phyloP scores from a whole-genome alignment of 148 eudicot genomes.

The Fagopyrum homotropicum region DNA sequence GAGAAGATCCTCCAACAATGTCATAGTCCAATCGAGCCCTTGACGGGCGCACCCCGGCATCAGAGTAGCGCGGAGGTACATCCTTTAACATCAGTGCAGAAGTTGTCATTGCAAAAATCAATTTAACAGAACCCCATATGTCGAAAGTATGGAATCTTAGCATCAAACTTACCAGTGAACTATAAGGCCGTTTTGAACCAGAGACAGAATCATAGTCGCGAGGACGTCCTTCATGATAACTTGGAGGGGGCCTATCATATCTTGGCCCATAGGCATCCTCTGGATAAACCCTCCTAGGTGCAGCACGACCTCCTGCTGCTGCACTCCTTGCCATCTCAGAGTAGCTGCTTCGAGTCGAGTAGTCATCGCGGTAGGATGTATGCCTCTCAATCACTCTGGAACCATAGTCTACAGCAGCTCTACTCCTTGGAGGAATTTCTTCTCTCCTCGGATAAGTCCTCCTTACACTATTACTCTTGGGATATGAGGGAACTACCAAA shows the following conservation, averaged over 20 bases:
- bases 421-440: constrained; percentile 71
- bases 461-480: constrained; percentile 59
- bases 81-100: constrained; percentile 33
- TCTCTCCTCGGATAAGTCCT: constrained; percentile 71
- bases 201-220: constrained; percentile 76
- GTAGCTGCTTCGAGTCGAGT: constrained; percentile 60
- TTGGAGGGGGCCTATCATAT: constrained; percentile 81
- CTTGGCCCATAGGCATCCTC: constrained; percentile 74
- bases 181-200: constrained; percentile 83
- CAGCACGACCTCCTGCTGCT: constrained; percentile 37
- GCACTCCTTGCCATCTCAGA: constrained; percentile 59
- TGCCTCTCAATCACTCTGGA: constrained; percentile 74
- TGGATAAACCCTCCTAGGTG: constrained; percentile 63
- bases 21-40: constrained; percentile 95
- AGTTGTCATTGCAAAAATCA: no score
- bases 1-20: constrained; percentile 53
- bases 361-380: constrained; percentile 68
- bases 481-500: constrained; percentile 58
- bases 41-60: constrained; percentile 66
- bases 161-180: constrained; percentile 45
- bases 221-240: constrained; percentile 74
- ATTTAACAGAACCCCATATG: no score
- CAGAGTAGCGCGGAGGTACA: constrained; percentile 72
- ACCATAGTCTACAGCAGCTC: constrained; percentile 57
- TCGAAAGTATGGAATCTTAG: no score